Evolutionary conservation across 768 basidiomycete species (phyloP).

Genomic region (Boletus pseudo-olivaceus): DNA sequence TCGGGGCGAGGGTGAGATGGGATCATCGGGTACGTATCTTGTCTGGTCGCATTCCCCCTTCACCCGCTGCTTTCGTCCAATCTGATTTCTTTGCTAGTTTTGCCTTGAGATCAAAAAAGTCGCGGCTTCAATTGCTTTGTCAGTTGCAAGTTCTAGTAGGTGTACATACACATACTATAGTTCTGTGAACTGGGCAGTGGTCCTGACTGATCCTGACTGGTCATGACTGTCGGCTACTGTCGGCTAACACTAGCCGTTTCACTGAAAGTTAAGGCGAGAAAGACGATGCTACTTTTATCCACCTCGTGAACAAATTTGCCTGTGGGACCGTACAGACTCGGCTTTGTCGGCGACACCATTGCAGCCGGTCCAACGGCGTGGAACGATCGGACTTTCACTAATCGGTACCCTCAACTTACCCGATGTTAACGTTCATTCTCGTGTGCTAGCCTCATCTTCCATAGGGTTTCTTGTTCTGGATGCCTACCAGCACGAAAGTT

Average conservation of each 20-base stretch:
- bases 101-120: constrained; percentile 78
- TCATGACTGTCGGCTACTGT: too few species aligned
- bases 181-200: too few species aligned
- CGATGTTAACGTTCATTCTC: neutral
- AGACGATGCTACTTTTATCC: neutral
- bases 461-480: neutral
- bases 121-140: too few species aligned
- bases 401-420: neutral
- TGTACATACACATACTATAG: too few species aligned
- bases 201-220: too few species aligned
- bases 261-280: too few species aligned
- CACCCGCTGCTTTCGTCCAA: constrained; percentile 65
- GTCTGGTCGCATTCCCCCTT: constrained; percentile 56
- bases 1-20: constrained; percentile 35
- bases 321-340: neutral
- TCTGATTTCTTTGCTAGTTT: constrained; percentile 48
- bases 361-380: neutral
- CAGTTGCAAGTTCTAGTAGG: too few species aligned
- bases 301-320: neutral
- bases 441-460: neutral
- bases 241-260: too few species aligned
- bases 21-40: constrained; percentile 52
- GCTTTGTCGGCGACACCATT: constrained; percentile 9
- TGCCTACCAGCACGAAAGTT: neutral
- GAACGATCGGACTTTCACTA: neutral